These are phyloP conservation scores for Hypoxylon sp. DNA, from an alignment of 2,329 filamentous ascomycete species.

Conservation along the genomic window DNA sequence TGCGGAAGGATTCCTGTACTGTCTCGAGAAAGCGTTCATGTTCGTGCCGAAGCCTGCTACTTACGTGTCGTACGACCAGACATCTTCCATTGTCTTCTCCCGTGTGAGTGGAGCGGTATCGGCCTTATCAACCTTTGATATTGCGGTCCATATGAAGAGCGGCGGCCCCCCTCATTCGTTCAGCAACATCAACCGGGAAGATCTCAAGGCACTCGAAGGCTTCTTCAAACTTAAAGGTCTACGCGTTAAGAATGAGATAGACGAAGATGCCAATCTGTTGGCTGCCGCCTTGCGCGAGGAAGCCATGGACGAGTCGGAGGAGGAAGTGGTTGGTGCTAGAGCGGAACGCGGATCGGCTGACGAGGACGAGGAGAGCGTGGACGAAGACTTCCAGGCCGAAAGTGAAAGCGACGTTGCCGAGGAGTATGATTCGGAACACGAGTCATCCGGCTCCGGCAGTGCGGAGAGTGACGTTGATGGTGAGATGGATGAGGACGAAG, in stretches of 20 bases:
- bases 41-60: constrained; percentile 98
- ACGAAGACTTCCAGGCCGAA: constrained; percentile 95
- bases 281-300: constrained; percentile 87
- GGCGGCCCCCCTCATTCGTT: constrained; percentile 93
- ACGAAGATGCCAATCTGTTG: constrained; percentile 86
- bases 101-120: constrained; percentile 95
- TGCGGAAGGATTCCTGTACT: constrained; percentile 97
- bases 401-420: constrained; percentile 96
- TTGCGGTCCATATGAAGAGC: constrained; percentile 90
- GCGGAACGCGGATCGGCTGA: constrained; percentile 91
- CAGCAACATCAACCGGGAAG: constrained; percentile 99
- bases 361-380: constrained; percentile 93
- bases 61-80: constrained; percentile 95
- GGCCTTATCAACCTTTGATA: constrained; percentile 95
- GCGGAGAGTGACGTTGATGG: constrained; percentile 73
- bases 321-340: constrained; percentile 77
- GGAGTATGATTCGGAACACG: constrained; percentile 92
- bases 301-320: constrained; percentile 85
- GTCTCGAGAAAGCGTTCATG: constrained; percentile 97
- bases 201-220: constrained; percentile 94
- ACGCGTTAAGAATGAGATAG: constrained; percentile 98
- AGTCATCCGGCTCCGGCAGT: constrained; percentile 81
- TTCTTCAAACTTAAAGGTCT: constrained; percentile 98
- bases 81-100: constrained; percentile 92
- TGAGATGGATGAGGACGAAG: constrained; percentile 53